These are phyloP conservation scores for Chlorella sp. DNA, from an alignment of 139 green algal genomes.

Conservation along the genomic window DNA sequence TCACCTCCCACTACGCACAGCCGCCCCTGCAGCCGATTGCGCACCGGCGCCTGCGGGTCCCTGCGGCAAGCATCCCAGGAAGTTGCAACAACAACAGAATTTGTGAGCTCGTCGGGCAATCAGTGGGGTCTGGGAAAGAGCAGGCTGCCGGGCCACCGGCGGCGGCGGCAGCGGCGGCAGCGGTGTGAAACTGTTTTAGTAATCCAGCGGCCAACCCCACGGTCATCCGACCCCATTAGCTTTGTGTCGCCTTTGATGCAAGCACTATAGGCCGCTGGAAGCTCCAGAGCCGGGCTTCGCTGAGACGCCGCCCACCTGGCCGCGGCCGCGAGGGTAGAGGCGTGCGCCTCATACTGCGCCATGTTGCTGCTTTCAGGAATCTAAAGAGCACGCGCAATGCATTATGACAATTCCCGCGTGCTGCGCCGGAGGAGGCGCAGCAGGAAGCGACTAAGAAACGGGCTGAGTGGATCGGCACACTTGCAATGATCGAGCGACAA, in stretches of 20 bases:
- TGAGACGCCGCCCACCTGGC: background rate
- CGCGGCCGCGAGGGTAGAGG: background rate
- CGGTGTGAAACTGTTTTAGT: background rate
- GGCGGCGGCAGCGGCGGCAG: background rate
- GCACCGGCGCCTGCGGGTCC: background rate
- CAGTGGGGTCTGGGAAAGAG: background rate
- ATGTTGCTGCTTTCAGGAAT: no score
- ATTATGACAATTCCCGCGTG: no score
- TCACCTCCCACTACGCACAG: slow-evolving; percentile 27
- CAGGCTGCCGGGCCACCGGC: background rate
- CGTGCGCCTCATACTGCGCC: slow-evolving; percentile 1
- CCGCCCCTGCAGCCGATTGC: slow-evolving; percentile 4
- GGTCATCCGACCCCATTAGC: background rate
- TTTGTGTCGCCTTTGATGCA: background rate
- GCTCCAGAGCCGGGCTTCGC: background rate
- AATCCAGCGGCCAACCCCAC: background rate
- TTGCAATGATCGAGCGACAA: no score
- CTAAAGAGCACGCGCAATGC: no score
- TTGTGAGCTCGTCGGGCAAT: background rate
- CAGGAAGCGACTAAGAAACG: no score
- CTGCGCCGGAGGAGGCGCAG: no score
- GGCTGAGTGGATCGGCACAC: no score
- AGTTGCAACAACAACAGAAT: background rate
- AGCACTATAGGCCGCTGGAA: background rate
- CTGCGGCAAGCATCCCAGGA: background rate